Conservation (phyloP, 768 basidiomycete genomes). For the Boletus vinaceobasis region DNA sequence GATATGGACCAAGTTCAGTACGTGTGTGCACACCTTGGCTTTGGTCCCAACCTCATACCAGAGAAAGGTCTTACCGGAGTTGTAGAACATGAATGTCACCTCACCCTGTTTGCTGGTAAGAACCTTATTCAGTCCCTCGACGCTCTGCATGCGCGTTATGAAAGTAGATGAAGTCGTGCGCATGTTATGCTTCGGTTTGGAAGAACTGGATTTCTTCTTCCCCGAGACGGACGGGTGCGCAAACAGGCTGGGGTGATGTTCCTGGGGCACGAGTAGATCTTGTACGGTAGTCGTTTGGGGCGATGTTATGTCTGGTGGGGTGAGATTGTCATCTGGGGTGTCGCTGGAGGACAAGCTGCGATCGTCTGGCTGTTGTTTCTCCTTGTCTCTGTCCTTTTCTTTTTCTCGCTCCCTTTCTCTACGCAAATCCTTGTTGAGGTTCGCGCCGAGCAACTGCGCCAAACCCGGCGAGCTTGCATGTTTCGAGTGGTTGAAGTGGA, state of each 20-base stretch:
- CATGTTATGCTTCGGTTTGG: constrained; percentile 88
- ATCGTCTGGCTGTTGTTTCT: constrained; percentile 46
- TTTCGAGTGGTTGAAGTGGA: constrained; percentile 62
- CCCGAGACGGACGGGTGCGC: constrained; percentile 42
- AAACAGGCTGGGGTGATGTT: constrained; percentile 56
- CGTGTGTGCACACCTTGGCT: constrained; percentile 56
- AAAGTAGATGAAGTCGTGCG: constrained; percentile 90
- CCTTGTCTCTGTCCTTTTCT: constrained; percentile 40
- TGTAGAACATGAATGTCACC: constrained; percentile 82
- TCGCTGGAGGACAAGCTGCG: constrained; percentile 81
- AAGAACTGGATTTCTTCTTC: constrained; percentile 59
- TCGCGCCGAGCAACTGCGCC: constrained; percentile 63
- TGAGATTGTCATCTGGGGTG: constrained; percentile 57
- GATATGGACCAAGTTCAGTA: neutral
- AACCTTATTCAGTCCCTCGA: constrained; percentile 69
- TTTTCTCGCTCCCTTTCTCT: constrained; percentile 39
- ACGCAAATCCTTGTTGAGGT: constrained; percentile 52
- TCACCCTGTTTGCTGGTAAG: constrained; percentile 83
- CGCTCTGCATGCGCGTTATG: constrained; percentile 79
- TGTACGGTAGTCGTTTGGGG: constrained; percentile 34
- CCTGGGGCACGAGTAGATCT: constrained; percentile 26
- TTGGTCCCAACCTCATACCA: constrained; percentile 88
- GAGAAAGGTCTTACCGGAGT: constrained; percentile 75
- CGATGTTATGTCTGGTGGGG: constrained; percentile 39
- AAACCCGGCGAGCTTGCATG: constrained; percentile 55